Conservation (phyloP, 2,329 filamentous ascomycete genomes). For the Fusarium buharicum region DNA sequence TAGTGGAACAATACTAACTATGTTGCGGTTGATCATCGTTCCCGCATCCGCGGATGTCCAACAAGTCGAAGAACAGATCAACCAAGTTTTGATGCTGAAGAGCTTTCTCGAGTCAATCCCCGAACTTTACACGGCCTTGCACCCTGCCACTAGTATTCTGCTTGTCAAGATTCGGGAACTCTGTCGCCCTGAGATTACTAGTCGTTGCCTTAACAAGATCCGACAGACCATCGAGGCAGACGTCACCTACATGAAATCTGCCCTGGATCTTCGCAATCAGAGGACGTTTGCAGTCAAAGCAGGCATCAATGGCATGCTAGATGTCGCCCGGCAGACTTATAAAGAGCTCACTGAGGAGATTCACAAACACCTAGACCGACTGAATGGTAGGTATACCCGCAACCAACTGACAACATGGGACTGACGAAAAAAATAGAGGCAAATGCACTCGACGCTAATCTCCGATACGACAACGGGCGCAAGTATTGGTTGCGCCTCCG, state of each 20-base stretch:
- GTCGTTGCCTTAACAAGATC: conserved; percentile 72
- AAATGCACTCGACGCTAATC: conserved; percentile 68
- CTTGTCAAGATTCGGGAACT: conserved; percentile 74
- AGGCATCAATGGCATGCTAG: conserved; percentile 84
- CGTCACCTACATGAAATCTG: conserved; percentile 78
- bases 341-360: conserved; percentile 87
- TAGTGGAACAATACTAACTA: neutral
- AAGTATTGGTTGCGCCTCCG: conserved; percentile 82
- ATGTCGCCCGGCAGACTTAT: conserved; percentile 88
- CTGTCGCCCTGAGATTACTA: conserved; percentile 72
- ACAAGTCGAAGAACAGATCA: conserved; percentile 82
- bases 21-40: conserved; percentile 76
- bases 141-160: conserved; percentile 70
- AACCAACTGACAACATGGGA: no score
- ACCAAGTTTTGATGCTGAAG: conserved; percentile 88
- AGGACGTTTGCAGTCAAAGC: conserved; percentile 89
- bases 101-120: conserved; percentile 77
- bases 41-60: conserved; percentile 72
- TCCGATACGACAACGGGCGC: conserved; percentile 80
- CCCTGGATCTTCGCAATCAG: conserved; percentile 89
- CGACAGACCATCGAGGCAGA: conserved; percentile 80
- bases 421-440: conserved; percentile 55
- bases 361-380: conserved; percentile 72
- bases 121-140: conserved; percentile 74
- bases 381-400: conserved; percentile 66